Evolutionary conservation across 371 early-diverging fungal species (phyloP), one percentile per base, ranked within the genome.

Genomic region (Mortierella sp.): DNA sequence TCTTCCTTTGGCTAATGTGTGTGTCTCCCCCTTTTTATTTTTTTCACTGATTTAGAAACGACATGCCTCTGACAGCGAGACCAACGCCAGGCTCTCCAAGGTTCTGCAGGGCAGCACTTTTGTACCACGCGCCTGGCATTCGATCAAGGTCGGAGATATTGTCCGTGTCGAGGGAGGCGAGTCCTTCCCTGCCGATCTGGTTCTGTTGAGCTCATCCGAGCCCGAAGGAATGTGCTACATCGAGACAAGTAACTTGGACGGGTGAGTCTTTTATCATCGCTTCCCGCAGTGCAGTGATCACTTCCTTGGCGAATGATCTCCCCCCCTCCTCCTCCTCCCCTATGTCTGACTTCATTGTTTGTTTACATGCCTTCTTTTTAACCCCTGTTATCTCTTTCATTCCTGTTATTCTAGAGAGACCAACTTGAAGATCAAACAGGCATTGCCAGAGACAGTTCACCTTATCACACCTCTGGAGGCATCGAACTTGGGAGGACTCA

Each of bases 161-260:
- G 91, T 98, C 29, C 91, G 96, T 73, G 90, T 99, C 16, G 94
- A 95, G 71, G 95, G 97, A 83, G 93, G 94, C 49, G 95, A 98
- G 75, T 91, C 94, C 70, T 96, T 99, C 71, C 98, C 99, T 14
- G 99, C 99, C 27, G 99, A 99, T 90, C 87, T 97, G 63, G 89
- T 97, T 46, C 77, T 98, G 41, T 83, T 98, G 51, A 96, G 96
- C 83, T 94, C 95, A 74, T 93, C 94, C 24, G 97, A 98, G 80
- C 97, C 96, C 12, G 96, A 95, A 88, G 97, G 94, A 48, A 90
- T 97, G 82, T 98, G 98, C 81, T 99, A 97, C 85, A 95, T 98
- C 58, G 98, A 99, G 84, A 98, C 99, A 41, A 96, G 96, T 79
- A 98, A 98, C 88, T 88, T 99, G 79, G 98, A 99, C 87, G 99